Conservation (phyloP, 2,329 filamentous ascomycete species). For the Pseudomassariella vexata region DNA sequence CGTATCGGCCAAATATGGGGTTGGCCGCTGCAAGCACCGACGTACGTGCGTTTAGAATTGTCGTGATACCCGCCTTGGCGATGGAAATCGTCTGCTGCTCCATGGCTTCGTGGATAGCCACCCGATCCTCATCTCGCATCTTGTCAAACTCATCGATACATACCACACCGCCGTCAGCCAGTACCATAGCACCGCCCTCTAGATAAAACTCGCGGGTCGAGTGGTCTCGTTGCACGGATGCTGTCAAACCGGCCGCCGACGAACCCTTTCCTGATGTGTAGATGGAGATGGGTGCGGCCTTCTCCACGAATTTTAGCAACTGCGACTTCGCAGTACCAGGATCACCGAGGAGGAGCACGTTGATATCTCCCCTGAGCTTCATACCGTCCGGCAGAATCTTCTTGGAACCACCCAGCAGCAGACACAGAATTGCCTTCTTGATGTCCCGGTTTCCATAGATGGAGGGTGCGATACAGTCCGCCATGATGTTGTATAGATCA, state of each 20-base stretch:
- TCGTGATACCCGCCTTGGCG: slow-evolving; percentile 96
- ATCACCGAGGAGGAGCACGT: slow-evolving; percentile 92
- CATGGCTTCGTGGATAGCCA: slow-evolving; percentile 99
- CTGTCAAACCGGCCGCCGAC: slow-evolving; percentile 93
- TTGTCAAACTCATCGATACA: slow-evolving; percentile 99
- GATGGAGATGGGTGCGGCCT: slow-evolving; percentile 91
- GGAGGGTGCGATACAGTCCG: slow-evolving; percentile 89
- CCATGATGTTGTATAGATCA: slow-evolving; percentile 87
- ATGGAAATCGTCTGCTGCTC: slow-evolving; percentile 99
- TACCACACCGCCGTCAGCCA: slow-evolving; percentile 93
- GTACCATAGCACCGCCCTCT: slow-evolving; percentile 96
- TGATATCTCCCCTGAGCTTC: slow-evolving; percentile 96
- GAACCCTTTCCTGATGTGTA: slow-evolving; percentile 99
- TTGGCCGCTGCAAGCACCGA: slow-evolving; percentile 95
- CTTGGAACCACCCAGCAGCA: slow-evolving; percentile 91
- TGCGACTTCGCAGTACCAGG: slow-evolving; percentile 98
- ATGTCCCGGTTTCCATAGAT: slow-evolving; percentile 96
- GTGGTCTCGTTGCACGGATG: slow-evolving; percentile 89
- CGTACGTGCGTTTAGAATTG: slow-evolving; percentile 91
- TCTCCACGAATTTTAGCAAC: slow-evolving; percentile 93
- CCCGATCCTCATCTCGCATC: slow-evolving; percentile 96
- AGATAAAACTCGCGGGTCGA: slow-evolving; percentile 94
- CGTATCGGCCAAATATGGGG: slow-evolving; percentile 95
- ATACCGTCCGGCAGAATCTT: slow-evolving; percentile 97
- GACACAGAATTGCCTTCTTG: slow-evolving; percentile 93